Evolutionary conservation across 2,329 filamentous ascomycete species (phyloP).

Genomic region (Penicillium sp.): DNA sequence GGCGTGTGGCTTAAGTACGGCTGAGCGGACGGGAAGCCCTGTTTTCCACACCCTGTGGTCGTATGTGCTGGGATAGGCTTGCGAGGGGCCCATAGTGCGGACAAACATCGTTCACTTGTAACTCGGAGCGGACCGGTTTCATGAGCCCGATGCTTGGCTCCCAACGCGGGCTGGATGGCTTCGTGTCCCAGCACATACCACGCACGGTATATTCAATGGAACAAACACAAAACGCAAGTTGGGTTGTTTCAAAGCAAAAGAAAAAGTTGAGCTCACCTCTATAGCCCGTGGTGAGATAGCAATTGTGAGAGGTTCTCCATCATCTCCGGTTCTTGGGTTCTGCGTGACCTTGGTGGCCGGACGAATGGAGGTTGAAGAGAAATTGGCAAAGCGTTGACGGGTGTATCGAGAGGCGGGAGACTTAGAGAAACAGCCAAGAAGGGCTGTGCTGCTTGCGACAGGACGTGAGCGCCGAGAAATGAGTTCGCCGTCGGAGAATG

Average conservation of each 20-base stretch:
- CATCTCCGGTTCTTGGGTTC: constrained; percentile 79
- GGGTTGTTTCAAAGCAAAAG: constrained; percentile 1
- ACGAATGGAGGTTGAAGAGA: constrained; percentile 38
- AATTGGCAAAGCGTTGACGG: constrained; percentile 27
- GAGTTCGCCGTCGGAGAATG: constrained; percentile 30
- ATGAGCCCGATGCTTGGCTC: background rate
- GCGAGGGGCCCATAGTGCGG: constrained; percentile 18
- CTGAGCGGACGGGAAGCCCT: constrained; percentile 51
- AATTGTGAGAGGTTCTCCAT: constrained; percentile 80
- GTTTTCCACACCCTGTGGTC: constrained; percentile 50
- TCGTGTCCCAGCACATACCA: constrained; percentile 1
- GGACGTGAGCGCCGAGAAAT: constrained; percentile 18
- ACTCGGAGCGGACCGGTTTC: background rate
- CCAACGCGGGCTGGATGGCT: background rate
- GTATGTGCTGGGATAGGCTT: constrained; percentile 35
- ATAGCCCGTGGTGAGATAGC: constrained; percentile 83
- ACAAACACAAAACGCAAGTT: background rate
- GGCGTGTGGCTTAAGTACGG: constrained; percentile 50
- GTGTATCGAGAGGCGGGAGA: background rate
- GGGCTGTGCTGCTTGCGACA: constrained; percentile 1
- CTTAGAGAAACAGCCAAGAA: background rate
- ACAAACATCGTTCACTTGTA: background rate
- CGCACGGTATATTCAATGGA: background rate
- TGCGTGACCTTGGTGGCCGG: constrained; percentile 47
- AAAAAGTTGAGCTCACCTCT: constrained; percentile 56